A percentile compares a stretch with the other conserved stretches of the same genome.
phyloP scores from a whole-genome alignment of 2,329 filamentous ascomycete species.

The Fusarium virguliforme region DNA sequence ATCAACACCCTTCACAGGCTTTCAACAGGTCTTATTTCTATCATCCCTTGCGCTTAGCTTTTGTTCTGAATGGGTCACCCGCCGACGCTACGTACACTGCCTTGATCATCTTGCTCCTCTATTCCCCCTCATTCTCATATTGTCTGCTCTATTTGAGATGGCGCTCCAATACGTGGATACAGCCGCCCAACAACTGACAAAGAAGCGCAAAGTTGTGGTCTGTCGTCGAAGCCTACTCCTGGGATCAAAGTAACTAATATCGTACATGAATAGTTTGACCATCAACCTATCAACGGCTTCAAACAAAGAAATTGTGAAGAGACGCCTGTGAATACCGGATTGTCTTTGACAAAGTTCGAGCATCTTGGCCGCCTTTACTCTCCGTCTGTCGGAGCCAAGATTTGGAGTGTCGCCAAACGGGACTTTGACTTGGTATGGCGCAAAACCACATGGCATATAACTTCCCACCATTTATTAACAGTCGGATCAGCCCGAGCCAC shows the following conservation, averaged over 20 bases:
- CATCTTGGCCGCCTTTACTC: background rate
- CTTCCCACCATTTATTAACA: background rate
- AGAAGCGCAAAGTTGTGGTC: constrained; percentile 3
- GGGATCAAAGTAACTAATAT: background rate
- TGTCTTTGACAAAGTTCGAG: background rate
- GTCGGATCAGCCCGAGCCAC: constrained; percentile 27
- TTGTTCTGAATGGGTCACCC: background rate
- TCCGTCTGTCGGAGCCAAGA: background rate
- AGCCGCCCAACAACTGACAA: background rate
- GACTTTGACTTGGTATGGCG: background rate
- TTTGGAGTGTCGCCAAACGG: background rate
- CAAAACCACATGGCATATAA: background rate
- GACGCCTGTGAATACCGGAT: background rate
- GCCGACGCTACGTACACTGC: background rate
- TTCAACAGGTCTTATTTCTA: background rate
- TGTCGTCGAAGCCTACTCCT: background rate
- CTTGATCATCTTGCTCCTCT: background rate
- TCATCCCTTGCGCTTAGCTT: background rate
- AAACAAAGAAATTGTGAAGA: constrained; percentile 1
- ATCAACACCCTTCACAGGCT: background rate
- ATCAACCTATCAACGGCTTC: background rate
- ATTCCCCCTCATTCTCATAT: background rate
- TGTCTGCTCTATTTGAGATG: background rate
- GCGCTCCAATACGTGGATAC: constrained; percentile 3
- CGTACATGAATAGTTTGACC: background rate